Evolutionary conservation across 441 rosid genomes (phyloP).

Genomic region (Syzygium malaccense): DNA sequence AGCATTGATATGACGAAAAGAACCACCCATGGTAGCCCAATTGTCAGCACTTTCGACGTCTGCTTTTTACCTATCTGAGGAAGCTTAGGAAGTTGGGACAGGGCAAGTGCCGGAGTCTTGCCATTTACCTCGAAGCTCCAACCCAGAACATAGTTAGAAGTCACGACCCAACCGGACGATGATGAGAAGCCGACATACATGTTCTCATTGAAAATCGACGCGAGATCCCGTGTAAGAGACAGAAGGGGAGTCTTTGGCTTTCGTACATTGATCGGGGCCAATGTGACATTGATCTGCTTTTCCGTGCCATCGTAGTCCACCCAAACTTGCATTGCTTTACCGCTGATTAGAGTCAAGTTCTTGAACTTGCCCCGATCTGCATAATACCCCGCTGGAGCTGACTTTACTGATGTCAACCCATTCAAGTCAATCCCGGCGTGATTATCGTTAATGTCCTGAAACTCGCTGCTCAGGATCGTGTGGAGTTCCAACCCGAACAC

Average conservation of each 20-base stretch:
- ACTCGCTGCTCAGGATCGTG: not conserved
- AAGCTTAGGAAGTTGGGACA: not conserved
- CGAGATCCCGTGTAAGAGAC: not conserved
- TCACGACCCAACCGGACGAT: not conserved
- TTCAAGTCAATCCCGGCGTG: not conserved
- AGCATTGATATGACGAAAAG: not conserved
- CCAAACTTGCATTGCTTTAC: not conserved
- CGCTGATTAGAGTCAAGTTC: not conserved
- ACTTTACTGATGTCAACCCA: not conserved
- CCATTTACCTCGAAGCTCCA: slow-evolving; percentile 5
- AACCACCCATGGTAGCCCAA: not conserved
- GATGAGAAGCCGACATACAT: slow-evolving; percentile 3
- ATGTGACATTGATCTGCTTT: not conserved
- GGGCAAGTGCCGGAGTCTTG: not conserved
- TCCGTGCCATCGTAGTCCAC: not conserved
- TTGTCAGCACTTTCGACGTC: not conserved
- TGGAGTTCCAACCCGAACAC: not conserved
- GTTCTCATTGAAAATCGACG: not conserved
- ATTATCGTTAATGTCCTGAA: not conserved
- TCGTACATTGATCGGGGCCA: not conserved
- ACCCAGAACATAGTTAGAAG: not conserved
- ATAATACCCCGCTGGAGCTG: not conserved
- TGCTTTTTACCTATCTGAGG: not conserved
- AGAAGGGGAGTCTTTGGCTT: not conserved
- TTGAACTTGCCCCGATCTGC: not conserved